A percentile compares a stretch with the other conserved stretches of the same genome.
Evolutionary conservation across 225 moss, liverwort and hornwort genomes (phyloP).

Genomic region (Ulota crispa): DNA sequence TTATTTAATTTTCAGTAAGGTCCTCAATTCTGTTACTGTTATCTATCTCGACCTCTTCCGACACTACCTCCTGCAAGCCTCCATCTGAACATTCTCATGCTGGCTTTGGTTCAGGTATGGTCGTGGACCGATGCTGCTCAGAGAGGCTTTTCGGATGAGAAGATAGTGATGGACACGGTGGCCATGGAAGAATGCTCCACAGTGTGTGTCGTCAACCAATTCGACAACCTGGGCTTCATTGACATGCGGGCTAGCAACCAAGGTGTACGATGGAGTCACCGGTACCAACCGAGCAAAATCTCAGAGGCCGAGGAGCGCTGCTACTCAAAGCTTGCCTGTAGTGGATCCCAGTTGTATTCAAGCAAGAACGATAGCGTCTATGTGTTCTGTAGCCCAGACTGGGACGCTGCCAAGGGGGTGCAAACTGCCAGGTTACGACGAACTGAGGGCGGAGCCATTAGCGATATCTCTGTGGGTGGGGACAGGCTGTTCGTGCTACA

Average conservation of each 20-base stretch:
- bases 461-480: conserved; percentile 62
- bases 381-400: conserved; percentile 68
- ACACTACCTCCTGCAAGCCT: neutral
- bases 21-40: too few species aligned
- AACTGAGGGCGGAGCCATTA: conserved; percentile 57
- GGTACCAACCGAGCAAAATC: conserved; percentile 55
- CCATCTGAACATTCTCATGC: neutral
- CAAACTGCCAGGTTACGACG: conserved; percentile 58
- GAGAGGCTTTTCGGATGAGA: conserved; percentile 51
- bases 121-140: conserved; percentile 61
- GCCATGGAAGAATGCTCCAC: conserved; percentile 74
- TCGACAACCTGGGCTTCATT: conserved; percentile 65
- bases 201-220: conserved; percentile 68
- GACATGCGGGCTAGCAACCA: conserved; percentile 60
- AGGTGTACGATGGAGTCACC: conserved; percentile 60
- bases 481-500: conserved; percentile 69
- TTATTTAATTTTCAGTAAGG: too few species aligned
- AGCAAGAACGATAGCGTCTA: conserved; percentile 67
- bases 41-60: neutral
- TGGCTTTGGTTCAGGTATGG: conserved; percentile 46
- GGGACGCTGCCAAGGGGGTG: conserved; percentile 66
- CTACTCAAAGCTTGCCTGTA: conserved; percentile 66
- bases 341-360: conserved; percentile 67
- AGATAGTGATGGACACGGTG: conserved; percentile 68
- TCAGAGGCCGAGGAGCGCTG: conserved; percentile 68